A percentile compares a stretch with the other conserved stretches of the same genome.
Evolutionary conservation across 768 basidiomycete species (phyloP).

Genomic region (Astraeus odoratus): DNA sequence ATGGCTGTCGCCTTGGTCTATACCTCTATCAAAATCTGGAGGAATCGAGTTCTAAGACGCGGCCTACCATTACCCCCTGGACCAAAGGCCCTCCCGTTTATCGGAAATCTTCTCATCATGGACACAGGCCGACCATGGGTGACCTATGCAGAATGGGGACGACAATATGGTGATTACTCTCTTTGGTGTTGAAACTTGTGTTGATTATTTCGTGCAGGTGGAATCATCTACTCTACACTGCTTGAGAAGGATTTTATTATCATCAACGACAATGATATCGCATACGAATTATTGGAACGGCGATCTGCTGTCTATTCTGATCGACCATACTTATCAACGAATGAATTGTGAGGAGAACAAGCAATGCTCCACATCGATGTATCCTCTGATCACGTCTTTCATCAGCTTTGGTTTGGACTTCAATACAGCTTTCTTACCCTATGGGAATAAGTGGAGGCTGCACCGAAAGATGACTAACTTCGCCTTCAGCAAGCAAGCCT

Average conservation of each 20-base stretch:
- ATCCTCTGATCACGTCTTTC: not conserved
- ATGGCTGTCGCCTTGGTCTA: too few relatives aligned
- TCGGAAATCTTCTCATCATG: conserved; percentile 4
- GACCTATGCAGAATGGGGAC: conserved; percentile 1
- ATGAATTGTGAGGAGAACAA: conserved; percentile 9
- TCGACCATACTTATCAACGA: conserved; percentile 2
- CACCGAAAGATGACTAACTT: conserved; percentile 16
- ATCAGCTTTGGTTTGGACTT: conserved; percentile 20
- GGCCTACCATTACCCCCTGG: conserved; percentile 6
- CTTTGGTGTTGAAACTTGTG: not conserved
- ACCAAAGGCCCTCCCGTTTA: not conserved
- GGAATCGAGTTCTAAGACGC: not conserved
- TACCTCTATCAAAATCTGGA: not conserved
- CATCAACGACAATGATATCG: not conserved
- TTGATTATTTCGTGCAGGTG: conserved; percentile 8
- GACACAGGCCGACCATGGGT: conserved; percentile 3
- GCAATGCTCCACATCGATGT: conserved; percentile 3
- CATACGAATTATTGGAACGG: not conserved
- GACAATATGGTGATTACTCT: conserved; percentile 21
- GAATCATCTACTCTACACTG: conserved; percentile 14
- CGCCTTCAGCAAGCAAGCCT: conserved; percentile 7
- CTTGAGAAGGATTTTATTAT: conserved; percentile 10
- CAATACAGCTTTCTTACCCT: conserved; percentile 15
- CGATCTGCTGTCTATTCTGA: not conserved
- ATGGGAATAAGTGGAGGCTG: conserved; percentile 11